Conservation (phyloP, 371 early-diverging fungal genomes). For the Mortierella sp. region DNA sequence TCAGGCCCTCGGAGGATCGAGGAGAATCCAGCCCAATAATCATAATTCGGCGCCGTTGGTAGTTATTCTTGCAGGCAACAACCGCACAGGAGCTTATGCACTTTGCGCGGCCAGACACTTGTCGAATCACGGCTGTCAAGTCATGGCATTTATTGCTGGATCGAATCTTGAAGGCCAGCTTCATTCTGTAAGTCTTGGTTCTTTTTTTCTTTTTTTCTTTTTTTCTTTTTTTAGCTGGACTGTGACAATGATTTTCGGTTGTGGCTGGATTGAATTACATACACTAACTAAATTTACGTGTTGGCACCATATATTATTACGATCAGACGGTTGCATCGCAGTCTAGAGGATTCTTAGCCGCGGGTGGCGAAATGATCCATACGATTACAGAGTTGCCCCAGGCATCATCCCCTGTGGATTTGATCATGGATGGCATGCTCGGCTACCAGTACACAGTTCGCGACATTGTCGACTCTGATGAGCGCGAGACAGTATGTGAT, state of each 20-base stretch:
- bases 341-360: conserved; percentile 34
- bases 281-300: not conserved
- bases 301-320: not conserved
- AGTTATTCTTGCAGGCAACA: conserved; percentile 80
- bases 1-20: conserved; percentile 77
- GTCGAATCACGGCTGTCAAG: conserved; percentile 78
- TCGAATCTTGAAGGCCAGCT: conserved; percentile 50
- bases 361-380: conserved; percentile 41
- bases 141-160: conserved; percentile 72
- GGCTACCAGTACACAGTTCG: conserved; percentile 72
- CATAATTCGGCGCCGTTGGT: conserved; percentile 81
- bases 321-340: conserved; percentile 36
- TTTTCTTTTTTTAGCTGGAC: not conserved
- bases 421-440: conserved; percentile 83
- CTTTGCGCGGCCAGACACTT: conserved; percentile 80
- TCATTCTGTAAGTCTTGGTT: conserved; percentile 25
- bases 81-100: conserved; percentile 79
- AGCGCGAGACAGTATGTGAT: conserved; percentile 62
- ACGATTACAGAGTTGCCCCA: conserved; percentile 62
- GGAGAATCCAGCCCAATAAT: conserved; percentile 75
- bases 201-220: not conserved
- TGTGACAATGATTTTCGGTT: not conserved
- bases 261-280: not conserved
- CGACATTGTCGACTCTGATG: conserved; percentile 67
- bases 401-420: conserved; percentile 75